Percentiles rank a stretch among this genome's conserved stretches.
Evolutionary conservation across 208 protist species (phyloP).

Genomic region (Acanthamoeba sp.): DNA sequence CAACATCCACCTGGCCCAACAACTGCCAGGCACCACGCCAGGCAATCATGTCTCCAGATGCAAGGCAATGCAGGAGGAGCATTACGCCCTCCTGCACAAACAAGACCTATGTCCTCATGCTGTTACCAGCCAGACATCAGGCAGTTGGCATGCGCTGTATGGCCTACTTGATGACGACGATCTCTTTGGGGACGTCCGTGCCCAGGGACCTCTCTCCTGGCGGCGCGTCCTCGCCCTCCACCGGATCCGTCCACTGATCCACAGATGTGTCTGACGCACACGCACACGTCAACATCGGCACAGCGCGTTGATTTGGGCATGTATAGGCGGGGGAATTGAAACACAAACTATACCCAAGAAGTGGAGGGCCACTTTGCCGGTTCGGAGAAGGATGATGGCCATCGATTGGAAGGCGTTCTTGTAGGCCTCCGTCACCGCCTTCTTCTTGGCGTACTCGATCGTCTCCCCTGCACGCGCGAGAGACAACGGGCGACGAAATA

Average conservation of each 20-base stretch:
- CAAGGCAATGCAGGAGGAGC: too few species aligned
- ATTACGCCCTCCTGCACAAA: too few species aligned
- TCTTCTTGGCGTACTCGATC: conserved; percentile 70
- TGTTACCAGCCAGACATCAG: too few species aligned
- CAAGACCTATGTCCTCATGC: too few species aligned
- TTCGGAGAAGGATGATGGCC: conserved; percentile 49
- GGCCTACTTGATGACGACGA: conserved; percentile 62
- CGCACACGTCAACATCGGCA: not conserved
- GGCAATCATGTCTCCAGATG: too few species aligned
- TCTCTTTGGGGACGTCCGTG: conserved; percentile 44
- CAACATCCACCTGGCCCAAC: too few species aligned
- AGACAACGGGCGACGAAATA: not conserved
- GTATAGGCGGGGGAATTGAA: too few species aligned
- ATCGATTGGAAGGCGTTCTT: conserved; percentile 68
- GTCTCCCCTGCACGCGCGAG: not conserved
- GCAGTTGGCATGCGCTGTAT: too few species aligned
- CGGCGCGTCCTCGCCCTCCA: conserved; percentile 9
- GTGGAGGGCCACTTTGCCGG: conserved; percentile 52
- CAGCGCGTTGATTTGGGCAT: too few species aligned
- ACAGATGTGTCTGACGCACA: conserved; percentile 15
- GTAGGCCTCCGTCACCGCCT: conserved; percentile 66
- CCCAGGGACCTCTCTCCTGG: not conserved
- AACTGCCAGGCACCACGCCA: too few species aligned
- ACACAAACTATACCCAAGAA: conserved; percentile 37
- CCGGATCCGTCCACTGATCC: conserved; percentile 59